A percentile compares a stretch with the other conserved stretches of the same genome.
phyloP scores from a whole-genome alignment of 2,329 filamentous ascomycete genomes.

The Alternaria atra region DNA sequence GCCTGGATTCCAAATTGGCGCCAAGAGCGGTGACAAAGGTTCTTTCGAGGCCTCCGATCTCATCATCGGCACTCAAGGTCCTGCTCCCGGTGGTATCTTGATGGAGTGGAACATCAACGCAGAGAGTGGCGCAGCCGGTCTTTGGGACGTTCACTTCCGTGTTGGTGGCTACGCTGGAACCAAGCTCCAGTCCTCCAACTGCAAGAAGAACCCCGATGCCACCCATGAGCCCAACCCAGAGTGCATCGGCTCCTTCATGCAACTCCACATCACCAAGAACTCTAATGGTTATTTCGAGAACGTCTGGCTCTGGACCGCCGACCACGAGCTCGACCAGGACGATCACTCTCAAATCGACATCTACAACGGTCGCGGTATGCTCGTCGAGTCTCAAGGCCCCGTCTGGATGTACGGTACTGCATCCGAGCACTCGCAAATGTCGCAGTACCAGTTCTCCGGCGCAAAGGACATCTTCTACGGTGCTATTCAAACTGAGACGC shows the following conservation, averaged over 20 bases:
- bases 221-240: conserved; percentile 68
- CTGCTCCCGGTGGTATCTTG: conserved; percentile 86
- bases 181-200: conserved; percentile 79
- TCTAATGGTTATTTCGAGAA: conserved; percentile 84
- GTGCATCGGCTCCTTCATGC: conserved; percentile 77
- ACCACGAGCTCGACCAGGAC: conserved; percentile 82
- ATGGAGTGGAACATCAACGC: conserved; percentile 87
- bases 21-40: conserved; percentile 74
- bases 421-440: conserved; percentile 73
- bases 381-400: conserved; percentile 78
- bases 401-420: conserved; percentile 78
- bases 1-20: conserved; percentile 85
- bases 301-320: conserved; percentile 88
- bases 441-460: conserved; percentile 72
- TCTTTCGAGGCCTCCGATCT: conserved; percentile 87
- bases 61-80: conserved; percentile 83
- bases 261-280: conserved; percentile 64
- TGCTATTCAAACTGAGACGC: conserved; percentile 73
- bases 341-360: conserved; percentile 81
- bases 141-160: conserved; percentile 97
- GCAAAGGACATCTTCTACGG: conserved; percentile 71
- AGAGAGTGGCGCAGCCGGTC: conserved; percentile 73
- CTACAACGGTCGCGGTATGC: conserved; percentile 86
- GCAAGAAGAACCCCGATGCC: conserved; percentile 76
- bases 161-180: conserved; percentile 89